phyloP scores from a whole-genome alignment of 2,329 filamentous ascomycete species.

The Fusarium brachygibbosum region DNA sequence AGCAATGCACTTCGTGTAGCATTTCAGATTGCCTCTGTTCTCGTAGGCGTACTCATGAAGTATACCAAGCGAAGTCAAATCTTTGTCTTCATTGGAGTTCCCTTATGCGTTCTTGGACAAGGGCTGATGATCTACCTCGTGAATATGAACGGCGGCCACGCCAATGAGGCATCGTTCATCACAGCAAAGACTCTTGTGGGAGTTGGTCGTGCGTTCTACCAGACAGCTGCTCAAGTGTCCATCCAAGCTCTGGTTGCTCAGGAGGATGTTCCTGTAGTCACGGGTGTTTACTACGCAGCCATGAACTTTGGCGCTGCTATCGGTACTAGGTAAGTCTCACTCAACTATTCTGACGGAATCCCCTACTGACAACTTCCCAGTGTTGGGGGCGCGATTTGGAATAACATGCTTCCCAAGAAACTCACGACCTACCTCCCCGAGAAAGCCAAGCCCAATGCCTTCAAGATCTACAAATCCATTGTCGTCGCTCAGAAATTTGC shows the following conservation, averaged over 20 bases:
- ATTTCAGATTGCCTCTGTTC: conserved; percentile 55
- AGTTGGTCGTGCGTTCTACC: conserved; percentile 53
- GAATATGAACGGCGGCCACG: conserved; percentile 45
- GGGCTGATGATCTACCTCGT: conserved; percentile 51
- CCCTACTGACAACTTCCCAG: conserved; percentile 29
- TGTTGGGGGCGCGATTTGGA: conserved; percentile 56
- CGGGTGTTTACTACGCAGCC: conserved; percentile 53
- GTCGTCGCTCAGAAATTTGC: conserved; percentile 47
- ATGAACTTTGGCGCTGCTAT: conserved; percentile 53
- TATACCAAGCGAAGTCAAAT: conserved; percentile 54
- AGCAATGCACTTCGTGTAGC: conserved; percentile 53
- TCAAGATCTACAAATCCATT: conserved; percentile 50
- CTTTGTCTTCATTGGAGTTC: conserved; percentile 48
- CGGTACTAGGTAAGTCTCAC: conserved; percentile 47
- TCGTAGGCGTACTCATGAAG: conserved; percentile 54
- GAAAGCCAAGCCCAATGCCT: conserved; percentile 39
- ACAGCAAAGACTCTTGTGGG: conserved; percentile 53
- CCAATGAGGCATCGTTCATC: conserved; percentile 54
- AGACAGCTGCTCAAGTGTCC: conserved; percentile 43
- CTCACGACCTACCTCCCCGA: conserved; percentile 45
- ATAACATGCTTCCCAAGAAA: conserved; percentile 48
- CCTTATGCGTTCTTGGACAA: conserved; percentile 54
- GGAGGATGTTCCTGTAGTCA: conserved; percentile 55
- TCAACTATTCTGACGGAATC: accelerated
- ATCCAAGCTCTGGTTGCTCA: conserved; percentile 54